phyloP scores from a whole-genome alignment of 2,329 filamentous ascomycete species.

The Ilyonectria robusta region DNA sequence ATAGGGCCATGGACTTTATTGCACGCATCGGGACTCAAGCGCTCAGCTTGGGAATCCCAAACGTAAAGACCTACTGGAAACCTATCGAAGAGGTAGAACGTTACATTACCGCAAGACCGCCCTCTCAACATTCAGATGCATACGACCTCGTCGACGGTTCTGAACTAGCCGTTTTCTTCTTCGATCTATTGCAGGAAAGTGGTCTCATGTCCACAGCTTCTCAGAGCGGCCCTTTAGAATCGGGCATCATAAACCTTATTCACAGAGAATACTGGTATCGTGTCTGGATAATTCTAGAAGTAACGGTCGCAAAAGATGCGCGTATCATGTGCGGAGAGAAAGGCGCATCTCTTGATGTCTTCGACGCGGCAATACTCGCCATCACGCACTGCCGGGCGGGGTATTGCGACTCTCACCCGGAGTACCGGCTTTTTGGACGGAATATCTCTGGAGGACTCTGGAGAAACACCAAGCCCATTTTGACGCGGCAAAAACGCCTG shows the following conservation, averaged over 20 bases:
- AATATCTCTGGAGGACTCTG: conserved; percentile 6
- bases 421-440: conserved; percentile 8
- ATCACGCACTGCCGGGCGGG: conserved; percentile 4
- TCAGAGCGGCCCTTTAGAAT: background rate
- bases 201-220: background rate
- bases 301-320: conserved; percentile 13
- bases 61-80: background rate
- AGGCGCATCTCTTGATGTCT: conserved; percentile 18
- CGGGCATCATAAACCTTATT: conserved; percentile 19
- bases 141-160: background rate
- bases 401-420: background rate
- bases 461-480: background rate
- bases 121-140: background rate
- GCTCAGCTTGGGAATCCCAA: background rate
- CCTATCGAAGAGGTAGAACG: background rate
- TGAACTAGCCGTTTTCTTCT: background rate
- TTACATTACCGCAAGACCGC: background rate
- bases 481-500: conserved; percentile 10
- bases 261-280: conserved; percentile 26
- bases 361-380: conserved; percentile 28
- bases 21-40: conserved; percentile 20
- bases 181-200: background rate
- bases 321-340: conserved; percentile 23
- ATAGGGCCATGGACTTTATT: conserved; percentile 30
- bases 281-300: conserved; percentile 26